Base-by-base conservation (phyloP, 2,329 filamentous ascomycete species). In the Botryosphaeria dothidea region DNA sequence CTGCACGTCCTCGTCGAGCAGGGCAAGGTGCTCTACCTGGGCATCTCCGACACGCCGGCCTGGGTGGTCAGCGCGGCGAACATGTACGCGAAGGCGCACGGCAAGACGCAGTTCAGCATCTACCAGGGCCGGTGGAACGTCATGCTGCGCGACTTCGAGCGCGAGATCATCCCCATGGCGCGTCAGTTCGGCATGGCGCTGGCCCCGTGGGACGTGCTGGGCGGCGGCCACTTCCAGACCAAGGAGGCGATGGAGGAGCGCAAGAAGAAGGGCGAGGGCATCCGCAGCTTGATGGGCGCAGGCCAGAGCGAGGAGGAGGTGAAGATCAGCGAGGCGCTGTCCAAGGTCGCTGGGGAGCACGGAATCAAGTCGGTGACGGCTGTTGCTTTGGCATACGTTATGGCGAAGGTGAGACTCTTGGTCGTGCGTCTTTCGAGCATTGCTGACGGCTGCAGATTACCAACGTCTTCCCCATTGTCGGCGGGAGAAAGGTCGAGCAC, bases 401-500 rank as follows among this genome's bases (percentile, higher is more conserved):
- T 41, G 36, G 36, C 15, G 36, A 41, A 41, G 15, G 3, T 41
- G 4, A 2, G 36, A 13, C 4, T 41, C 36, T 17, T 4, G 9
- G 15, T 17, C 6, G 6, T 17, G 15, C 7, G 9, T 4, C 36
- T 41, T 6, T 17, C 7, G 36, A 41, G 15, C 8, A 13, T 17
- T 17, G 36, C 36, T 41, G 15, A 41, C 15, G 11, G 36, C 15
- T 41, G 7, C 36, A 92, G 78, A 81, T 88, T 0, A 85, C 88
- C 0, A 86, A 91, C 70, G 87, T 92, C 11, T 92, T 91, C 71
- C 91, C 91, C 0, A 87, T 93, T 41, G 81, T 92, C 4, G 90
- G 90, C 9, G 88, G 89, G 0, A 83, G 90, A 8, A 92, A 88
- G 69, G 75, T 91, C 7, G 85, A 89, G 57, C 90, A 93, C 72